Evolutionary conservation across 345 rosid species (phyloP).

Genomic region (Litchi chinensis): DNA sequence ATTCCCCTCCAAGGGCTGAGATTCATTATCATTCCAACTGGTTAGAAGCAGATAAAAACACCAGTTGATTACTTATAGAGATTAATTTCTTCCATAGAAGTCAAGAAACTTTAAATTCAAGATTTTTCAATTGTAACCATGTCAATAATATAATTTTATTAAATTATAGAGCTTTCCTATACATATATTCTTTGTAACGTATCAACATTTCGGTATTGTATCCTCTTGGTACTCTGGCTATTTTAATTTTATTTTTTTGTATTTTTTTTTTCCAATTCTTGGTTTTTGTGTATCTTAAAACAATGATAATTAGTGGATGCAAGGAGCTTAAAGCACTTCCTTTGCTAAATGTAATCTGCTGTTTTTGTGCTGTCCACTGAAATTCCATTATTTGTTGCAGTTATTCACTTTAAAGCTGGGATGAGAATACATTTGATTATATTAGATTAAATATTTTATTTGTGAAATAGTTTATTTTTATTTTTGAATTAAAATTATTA

Average conservation of each 20-base stretch:
- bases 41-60: slow-evolving; percentile 1
- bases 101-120: slow-evolving; percentile 23
- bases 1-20: not conserved
- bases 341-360: too few relatives aligned
- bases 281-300: not conserved
- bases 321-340: too few relatives aligned
- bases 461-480: too few relatives aligned
- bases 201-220: not conserved
- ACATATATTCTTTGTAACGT: slow-evolving; percentile 32
- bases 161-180: slow-evolving; percentile 20
- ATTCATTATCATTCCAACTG: not conserved
- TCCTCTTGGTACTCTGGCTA: not conserved
- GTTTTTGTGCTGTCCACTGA: too few relatives aligned
- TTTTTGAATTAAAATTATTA: too few relatives aligned
- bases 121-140: slow-evolving; percentile 22
- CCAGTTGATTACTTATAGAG: slow-evolving; percentile 15
- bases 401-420: too few relatives aligned
- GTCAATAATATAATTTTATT: slow-evolving; percentile 32
- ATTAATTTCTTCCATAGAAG: slow-evolving; percentile 18
- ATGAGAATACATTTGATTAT: too few relatives aligned
- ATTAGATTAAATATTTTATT: too few relatives aligned
- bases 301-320: too few relatives aligned
- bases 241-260: not conserved
- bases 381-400: too few relatives aligned
- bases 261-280: not conserved